A percentile compares a stretch with the other conserved stretches of the same genome.
Conservation (phyloP, 768 basidiomycete genomes). For the Udeniomyces megalosporus region DNA sequence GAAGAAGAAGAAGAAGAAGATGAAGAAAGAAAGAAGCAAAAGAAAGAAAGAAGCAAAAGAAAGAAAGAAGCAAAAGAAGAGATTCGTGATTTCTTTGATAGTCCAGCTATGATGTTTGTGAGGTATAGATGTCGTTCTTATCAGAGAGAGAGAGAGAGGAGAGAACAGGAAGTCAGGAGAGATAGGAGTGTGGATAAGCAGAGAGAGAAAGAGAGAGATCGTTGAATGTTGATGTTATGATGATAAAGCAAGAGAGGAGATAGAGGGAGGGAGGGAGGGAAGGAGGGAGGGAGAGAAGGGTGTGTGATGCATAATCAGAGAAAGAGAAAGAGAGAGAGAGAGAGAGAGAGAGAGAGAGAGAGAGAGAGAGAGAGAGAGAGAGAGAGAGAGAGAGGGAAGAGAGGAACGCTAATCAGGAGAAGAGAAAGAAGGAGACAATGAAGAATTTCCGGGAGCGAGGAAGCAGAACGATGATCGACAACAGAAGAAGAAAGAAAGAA, state of each 20-base stretch:
- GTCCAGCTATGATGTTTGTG: too few relatives aligned
- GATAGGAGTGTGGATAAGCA: not conserved
- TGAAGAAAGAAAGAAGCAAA: not conserved
- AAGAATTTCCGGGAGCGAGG: too few relatives aligned
- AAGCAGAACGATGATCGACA: too few relatives aligned
- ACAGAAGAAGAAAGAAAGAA: too few relatives aligned
- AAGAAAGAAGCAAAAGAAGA: too few relatives aligned
- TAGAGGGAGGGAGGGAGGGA: not conserved
- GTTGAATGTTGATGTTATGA: not conserved
- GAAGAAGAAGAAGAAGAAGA: not conserved
- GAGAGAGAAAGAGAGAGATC: not conserved
- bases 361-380: not conserved
- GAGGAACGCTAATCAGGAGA: not conserved
- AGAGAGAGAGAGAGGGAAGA: not conserved
- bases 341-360: not conserved
- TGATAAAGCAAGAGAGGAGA: not conserved
- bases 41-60: not conserved
- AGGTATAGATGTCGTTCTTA: too few relatives aligned
- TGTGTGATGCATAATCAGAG: not conserved
- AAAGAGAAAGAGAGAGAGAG: too few relatives aligned
- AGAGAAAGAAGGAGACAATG: not conserved
- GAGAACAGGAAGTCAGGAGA: not conserved
- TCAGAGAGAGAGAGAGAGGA: not conserved
- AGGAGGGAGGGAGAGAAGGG: not conserved
- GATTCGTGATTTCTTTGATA: too few relatives aligned